Evolutionary conservation across 768 basidiomycete genomes (phyloP).

Genomic region (Kondoa malvinella): DNA sequence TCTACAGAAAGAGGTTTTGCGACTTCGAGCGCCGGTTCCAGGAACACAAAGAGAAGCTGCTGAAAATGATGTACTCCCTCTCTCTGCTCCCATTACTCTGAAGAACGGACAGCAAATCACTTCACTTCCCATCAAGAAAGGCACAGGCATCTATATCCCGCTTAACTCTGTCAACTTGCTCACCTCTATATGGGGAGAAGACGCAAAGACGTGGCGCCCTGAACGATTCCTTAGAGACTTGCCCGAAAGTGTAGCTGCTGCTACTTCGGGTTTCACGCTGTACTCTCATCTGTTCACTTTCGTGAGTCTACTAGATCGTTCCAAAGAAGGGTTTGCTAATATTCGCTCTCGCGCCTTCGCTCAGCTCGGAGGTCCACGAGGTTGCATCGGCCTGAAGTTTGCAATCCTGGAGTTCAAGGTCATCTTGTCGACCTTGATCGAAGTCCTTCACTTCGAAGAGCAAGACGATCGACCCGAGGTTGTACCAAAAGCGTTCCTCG

Average conservation of each 20-base stretch:
- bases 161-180: background rate
- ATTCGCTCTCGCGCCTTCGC: too few relatives aligned
- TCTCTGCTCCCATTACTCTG: background rate
- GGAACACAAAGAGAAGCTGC: background rate
- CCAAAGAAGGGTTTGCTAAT: too few relatives aligned
- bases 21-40: background rate
- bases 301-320: background rate
- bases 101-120: background rate
- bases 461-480: background rate
- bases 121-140: background rate
- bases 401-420: background rate
- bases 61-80: background rate
- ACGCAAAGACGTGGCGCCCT: background rate
- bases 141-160: background rate
- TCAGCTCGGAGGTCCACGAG: too few relatives aligned
- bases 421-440: background rate
- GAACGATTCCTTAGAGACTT: background rate
- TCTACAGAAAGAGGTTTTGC: background rate
- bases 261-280: background rate
- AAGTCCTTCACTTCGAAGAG: background rate
- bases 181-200: background rate
- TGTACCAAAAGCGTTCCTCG: background rate
- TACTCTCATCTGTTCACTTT: background rate
- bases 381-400: background rate
- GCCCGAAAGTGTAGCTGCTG: background rate